phyloP scores from a whole-genome alignment of 2,329 filamentous ascomycete species.

The Alternaria triticina region DNA sequence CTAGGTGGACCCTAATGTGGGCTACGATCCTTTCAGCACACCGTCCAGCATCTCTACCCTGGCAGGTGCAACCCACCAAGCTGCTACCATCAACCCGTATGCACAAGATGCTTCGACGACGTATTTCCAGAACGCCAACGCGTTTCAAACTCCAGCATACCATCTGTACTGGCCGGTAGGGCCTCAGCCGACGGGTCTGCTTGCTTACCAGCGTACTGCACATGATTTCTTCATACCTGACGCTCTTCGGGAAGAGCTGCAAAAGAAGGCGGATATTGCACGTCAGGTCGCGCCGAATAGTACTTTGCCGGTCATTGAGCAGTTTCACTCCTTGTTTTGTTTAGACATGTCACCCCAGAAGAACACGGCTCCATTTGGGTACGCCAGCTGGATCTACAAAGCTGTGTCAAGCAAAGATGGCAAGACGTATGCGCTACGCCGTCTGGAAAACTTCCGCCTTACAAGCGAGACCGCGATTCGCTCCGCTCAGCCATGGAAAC shows the following conservation, averaged over 20 bases:
- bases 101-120: constrained; percentile 71
- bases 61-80: constrained; percentile 45
- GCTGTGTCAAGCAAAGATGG: constrained; percentile 88
- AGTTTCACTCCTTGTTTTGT: constrained; percentile 91
- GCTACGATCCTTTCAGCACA: constrained; percentile 55
- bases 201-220: constrained; percentile 82
- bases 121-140: constrained; percentile 68
- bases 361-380: constrained; percentile 80
- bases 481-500: constrained; percentile 87
- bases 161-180: constrained; percentile 91
- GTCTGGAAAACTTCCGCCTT: constrained; percentile 86
- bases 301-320: constrained; percentile 78
- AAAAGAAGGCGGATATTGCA: constrained; percentile 85
- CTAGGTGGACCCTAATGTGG: constrained; percentile 46
- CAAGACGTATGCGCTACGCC: constrained; percentile 82
- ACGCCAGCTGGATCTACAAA: constrained; percentile 94
- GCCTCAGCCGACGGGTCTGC: constrained; percentile 78
- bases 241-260: constrained; percentile 83
- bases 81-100: constrained; percentile 68
- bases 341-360: constrained; percentile 83
- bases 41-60: constrained; percentile 43
- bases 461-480: constrained; percentile 89
- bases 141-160: constrained; percentile 67
- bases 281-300: constrained; percentile 83
- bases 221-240: constrained; percentile 94